Evolutionary conservation across 352 stramenopile species (phyloP).

Genomic region (Thraustochytrium striatum): DNA sequence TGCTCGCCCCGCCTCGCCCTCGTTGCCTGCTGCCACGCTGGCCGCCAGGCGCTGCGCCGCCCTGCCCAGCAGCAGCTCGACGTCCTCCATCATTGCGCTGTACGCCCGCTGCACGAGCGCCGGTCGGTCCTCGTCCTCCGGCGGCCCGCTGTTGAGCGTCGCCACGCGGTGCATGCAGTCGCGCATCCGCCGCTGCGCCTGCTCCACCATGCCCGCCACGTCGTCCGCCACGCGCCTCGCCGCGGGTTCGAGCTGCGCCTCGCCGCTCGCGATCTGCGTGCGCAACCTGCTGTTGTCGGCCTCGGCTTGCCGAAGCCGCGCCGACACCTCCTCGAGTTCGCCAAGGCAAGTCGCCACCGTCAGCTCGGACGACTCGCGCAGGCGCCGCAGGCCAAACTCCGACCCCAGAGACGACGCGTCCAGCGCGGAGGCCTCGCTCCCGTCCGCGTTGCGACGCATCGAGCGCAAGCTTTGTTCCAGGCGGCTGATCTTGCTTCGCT

Average conservation of each 20-base stretch:
- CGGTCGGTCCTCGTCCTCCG: too few species aligned
- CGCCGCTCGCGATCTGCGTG: background rate
- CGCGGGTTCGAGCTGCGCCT: background rate
- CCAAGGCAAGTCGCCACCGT: background rate
- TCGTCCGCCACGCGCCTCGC: background rate
- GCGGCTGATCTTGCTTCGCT: background rate
- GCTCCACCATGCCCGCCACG: background rate
- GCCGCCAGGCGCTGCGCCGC: background rate
- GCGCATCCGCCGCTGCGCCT: background rate
- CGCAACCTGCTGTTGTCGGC: background rate
- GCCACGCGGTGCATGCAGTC: constrained; percentile 43
- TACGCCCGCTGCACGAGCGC: too few species aligned
- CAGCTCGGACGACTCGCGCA: background rate
- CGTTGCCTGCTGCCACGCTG: background rate
- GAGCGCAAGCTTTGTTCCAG: background rate
- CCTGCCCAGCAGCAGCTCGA: background rate
- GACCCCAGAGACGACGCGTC: background rate
- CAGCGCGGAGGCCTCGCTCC: background rate
- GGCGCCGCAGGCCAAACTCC: background rate
- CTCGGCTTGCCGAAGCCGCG: background rate
- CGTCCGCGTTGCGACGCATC: background rate
- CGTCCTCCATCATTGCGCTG: background rate
- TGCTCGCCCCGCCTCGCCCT: background rate
- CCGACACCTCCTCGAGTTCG: background rate
- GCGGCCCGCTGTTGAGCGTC: too few species aligned